A percentile compares a stretch with the other conserved stretches of the same genome.
Conservation (phyloP, 306 rosid genomes). For the Hippophae tibetana region DNA sequence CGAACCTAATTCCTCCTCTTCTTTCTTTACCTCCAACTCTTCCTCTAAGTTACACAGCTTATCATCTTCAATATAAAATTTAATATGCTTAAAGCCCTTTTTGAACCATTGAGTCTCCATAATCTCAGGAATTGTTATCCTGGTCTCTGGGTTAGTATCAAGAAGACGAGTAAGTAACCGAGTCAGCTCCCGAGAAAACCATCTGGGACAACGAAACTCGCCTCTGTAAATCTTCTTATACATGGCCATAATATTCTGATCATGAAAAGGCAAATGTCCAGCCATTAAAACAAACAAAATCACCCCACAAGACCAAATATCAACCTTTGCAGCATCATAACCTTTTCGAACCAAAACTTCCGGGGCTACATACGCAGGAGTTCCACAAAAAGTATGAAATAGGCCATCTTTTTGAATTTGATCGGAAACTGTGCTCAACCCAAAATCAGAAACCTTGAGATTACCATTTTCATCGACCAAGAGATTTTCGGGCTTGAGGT, state of each 20-base stretch:
- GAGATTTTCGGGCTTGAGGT: slow-evolving; percentile 78
- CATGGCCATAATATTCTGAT: slow-evolving; percentile 84
- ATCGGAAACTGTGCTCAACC: slow-evolving; percentile 78
- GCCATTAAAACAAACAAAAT: slow-evolving; percentile 84
- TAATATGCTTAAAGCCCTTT: slow-evolving; percentile 74
- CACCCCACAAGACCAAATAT: slow-evolving; percentile 92
- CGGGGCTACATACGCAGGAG: slow-evolving; percentile 95
- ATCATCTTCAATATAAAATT: slow-evolving; percentile 83
- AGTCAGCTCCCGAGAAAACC: slow-evolving; percentile 68
- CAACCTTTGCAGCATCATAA: slow-evolving; percentile 78
- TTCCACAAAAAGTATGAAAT: slow-evolving; percentile 90
- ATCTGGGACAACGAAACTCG: slow-evolving; percentile 74
- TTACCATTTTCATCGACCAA: slow-evolving; percentile 73
- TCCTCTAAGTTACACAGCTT: slow-evolving; percentile 59
- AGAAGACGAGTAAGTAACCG: slow-evolving; percentile 44
- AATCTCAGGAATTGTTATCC: slow-evolving; percentile 64
- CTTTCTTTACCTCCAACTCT: slow-evolving; percentile 9
- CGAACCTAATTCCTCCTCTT: slow-evolving; percentile 29
- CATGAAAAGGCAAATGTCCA: slow-evolving; percentile 83
- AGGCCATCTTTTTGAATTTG: slow-evolving; percentile 81
- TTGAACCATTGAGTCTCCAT: slow-evolving; percentile 90
- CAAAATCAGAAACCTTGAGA: slow-evolving; percentile 82
- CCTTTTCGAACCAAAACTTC: slow-evolving; percentile 80
- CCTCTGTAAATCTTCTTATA: slow-evolving; percentile 83
- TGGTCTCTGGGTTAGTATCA: slow-evolving; percentile 56